Percentiles rank a stretch among this genome's conserved stretches.
phyloP scores from a whole-genome alignment of 2,329 filamentous ascomycete species.

The Alternaria rosae region DNA sequence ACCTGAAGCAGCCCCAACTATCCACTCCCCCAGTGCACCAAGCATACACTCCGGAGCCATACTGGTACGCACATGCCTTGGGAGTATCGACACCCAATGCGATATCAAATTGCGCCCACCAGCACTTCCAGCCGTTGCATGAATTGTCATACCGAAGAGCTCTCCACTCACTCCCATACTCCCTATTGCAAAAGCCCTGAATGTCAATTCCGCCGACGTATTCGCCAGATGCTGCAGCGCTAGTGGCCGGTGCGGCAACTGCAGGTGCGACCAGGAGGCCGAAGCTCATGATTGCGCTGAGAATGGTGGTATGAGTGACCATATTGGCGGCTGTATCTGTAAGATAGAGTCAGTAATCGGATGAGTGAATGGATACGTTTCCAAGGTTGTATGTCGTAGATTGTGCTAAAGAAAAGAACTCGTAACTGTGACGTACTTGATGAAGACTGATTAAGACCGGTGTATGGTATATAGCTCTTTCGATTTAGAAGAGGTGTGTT shows the following conservation, averaged over 20 bases:
- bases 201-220: no score
- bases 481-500: background rate
- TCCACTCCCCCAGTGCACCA: background rate
- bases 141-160: background rate
- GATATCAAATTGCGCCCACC: background rate
- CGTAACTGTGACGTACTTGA: background rate
- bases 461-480: background rate
- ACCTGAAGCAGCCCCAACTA: background rate
- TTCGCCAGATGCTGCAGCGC: background rate
- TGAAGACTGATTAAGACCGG: background rate
- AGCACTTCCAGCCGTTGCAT: background rate
- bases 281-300: background rate
- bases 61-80: background rate
- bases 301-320: background rate
- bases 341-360: background rate
- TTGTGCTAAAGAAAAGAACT: background rate
- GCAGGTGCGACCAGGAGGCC: background rate
- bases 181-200: no score
- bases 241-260: background rate
- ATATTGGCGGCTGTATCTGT: background rate
- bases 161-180: no score
- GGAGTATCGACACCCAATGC: background rate
- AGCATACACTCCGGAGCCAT: background rate
- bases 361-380: background rate
- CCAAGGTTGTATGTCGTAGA: background rate